Evolutionary conservation across 2,329 filamentous ascomycete species (phyloP).

Genomic region (Fusarium gaditjirri): DNA sequence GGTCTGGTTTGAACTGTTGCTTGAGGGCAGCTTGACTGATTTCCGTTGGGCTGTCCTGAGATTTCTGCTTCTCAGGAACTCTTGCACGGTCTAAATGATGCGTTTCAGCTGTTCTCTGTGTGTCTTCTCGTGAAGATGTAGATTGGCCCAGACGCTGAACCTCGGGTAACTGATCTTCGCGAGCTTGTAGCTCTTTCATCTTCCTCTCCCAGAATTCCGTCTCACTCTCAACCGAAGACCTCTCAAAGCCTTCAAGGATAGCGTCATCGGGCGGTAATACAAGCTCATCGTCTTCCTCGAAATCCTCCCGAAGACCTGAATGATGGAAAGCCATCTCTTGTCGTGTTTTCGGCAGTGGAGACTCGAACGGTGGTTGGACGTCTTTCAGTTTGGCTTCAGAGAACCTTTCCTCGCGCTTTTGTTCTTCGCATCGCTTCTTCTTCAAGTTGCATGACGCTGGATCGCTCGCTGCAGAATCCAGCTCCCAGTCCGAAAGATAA

Average conservation of each 20-base stretch:
- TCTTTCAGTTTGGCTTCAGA: neutral
- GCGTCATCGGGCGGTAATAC: too few species aligned
- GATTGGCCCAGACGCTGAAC: neutral
- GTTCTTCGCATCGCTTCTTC: neutral
- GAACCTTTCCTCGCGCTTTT: neutral
- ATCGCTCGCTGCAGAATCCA: neutral
- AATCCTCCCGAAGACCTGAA: neutral
- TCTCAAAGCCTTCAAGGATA: neutral
- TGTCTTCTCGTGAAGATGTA: neutral
- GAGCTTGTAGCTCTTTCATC: neutral
- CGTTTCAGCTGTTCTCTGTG: fast-evolving
- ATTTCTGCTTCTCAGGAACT: too few species aligned
- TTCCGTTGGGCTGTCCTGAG: fast-evolving
- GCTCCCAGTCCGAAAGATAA: neutral
- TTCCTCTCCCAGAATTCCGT: neutral
- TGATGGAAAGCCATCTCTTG: fast-evolving
- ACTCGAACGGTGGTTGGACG: neutral
- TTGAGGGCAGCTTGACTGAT: too few species aligned
- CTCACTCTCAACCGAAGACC: neutral
- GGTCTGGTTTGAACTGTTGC: fast-evolving
- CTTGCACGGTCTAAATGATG: too few species aligned
- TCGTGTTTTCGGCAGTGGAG: neutral
- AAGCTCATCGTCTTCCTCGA: neutral
- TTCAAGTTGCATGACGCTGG: too few species aligned
- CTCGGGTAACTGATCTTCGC: neutral